Evolutionary conservation across 495 filamentous ascomycete species (phyloP), one percentile per base, ranked within the genome.

Genomic region (Cercophora sp.): DNA sequence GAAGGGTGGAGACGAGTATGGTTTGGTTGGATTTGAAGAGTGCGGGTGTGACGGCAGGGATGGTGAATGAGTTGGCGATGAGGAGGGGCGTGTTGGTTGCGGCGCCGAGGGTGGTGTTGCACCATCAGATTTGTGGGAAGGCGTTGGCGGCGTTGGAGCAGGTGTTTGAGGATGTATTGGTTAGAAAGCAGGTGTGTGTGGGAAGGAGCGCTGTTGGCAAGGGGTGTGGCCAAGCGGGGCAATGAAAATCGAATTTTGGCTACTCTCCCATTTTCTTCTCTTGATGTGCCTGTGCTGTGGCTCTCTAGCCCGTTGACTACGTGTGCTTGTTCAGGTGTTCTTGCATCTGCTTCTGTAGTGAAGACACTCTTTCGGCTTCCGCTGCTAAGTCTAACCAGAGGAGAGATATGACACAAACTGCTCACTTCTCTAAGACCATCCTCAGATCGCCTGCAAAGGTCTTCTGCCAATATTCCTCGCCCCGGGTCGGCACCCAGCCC

Each of bases 1-100:
- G 76, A 25, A 77, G 78, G 37, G 82, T 82, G 8, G 84, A 95
- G 64, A 95, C 89, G 31, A 95, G 94, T 63, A 94, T 94, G 86
- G 82, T 90, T 6, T 96, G 88, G 89, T 62, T 94, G 52, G 85
- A 94, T 67, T 70, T 93, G 10, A 78, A 79, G 19, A 71, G 53
- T 8, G 46, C 61, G 15, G 75, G 75, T 0, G 66, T 80, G 27
- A 61, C 47, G 5, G 55, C 53, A 9, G 63, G 78, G 22, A 65
- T 64, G 15, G 76, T 85, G 32, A 70, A 73, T 27, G 60, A 73
- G 41, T 53, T 76, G 9, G 79, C 71, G 5, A 60, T 67, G 48
- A 67, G 77, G 51, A 66, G 70, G 25, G 84, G 85, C 1, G 51
- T 86, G 23, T 75, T 64, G 50, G 36, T 83, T 0, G 60, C 71